Conservation (phyloP, 768 basidiomycete genomes). For the Hirschioporus abietinus region DNA sequence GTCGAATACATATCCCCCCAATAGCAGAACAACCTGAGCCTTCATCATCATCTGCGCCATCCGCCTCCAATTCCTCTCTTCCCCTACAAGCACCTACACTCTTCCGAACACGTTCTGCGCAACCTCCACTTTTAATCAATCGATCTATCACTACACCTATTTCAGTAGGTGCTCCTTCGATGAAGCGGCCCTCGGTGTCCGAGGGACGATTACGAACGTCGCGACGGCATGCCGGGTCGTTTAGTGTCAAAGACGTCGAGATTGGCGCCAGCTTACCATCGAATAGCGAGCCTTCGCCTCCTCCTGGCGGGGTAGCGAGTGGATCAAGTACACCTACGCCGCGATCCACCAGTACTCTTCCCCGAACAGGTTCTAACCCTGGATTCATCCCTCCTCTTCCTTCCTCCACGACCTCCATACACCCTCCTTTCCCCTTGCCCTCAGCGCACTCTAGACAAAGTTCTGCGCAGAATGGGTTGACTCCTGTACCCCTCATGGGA, state of each 20-base stretch:
- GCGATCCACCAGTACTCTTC: constrained; percentile 2
- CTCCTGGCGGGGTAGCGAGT: constrained; percentile 42
- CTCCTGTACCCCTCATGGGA: constrained; percentile 24
- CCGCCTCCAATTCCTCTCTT: constrained; percentile 14
- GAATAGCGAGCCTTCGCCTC: constrained; percentile 37
- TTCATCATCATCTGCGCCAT: not conserved
- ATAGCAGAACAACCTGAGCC: not conserved
- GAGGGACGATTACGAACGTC: constrained; percentile 48
- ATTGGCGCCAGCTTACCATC: constrained; percentile 76
- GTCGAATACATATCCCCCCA: not conserved
- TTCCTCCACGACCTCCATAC: constrained; percentile 3
- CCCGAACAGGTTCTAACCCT: constrained; percentile 20
- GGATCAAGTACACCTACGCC: constrained; percentile 21
- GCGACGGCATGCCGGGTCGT: constrained; percentile 89
- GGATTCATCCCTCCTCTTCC: constrained; percentile 11
- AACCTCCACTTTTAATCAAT: constrained; percentile 10
- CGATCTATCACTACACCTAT: constrained; percentile 14
- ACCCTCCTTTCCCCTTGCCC: not conserved
- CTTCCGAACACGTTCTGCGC: constrained; percentile 18
- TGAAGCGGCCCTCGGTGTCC: constrained; percentile 18
- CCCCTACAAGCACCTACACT: constrained; percentile 22
- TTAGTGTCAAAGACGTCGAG: constrained; percentile 88
- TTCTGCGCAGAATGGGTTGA: constrained; percentile 38
- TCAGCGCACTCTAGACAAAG: constrained; percentile 35
- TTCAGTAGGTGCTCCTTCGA: constrained; percentile 22